Evolutionary conservation across 345 rosid genomes (phyloP), one percentile per base, ranked within the genome.

Genomic region (Aquilaria yunnanensis): DNA sequence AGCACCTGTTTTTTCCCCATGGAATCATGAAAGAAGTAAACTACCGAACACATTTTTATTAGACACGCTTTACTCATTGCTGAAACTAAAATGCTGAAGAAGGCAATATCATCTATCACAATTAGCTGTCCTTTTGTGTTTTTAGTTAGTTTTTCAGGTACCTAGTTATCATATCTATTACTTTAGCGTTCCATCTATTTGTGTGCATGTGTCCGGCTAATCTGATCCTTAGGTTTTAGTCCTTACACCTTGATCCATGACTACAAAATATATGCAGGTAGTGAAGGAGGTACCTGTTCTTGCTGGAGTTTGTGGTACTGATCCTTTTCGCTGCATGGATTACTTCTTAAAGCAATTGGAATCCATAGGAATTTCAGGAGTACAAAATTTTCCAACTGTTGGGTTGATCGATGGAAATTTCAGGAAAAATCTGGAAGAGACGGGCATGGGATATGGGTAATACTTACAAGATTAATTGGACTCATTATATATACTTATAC

Each of bases 381-480:
- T 93, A 67, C 97, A 93, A 81, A 93, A 93, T 66, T 93, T 93
- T 74, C 98, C 96, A 34, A 93, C 98, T 47, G 97, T 93, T 23
- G 97, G 98, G 67, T 92, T 93, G 33, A 87, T 89, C 70, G 98
- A 93, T 59, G 98, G 98, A 49, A 93, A 85, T 69, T 93, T 93
- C 60, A 83, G 98, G 64, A 86, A 84, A 70, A 90, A 87, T 86
- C 87, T 93, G 56, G 98, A 93, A 76, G 98, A 89, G 79, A 93
- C 98, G 0, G 97, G 98, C 68, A 93, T 93, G 98, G 96, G 98
- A 81, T 88, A 88, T 71, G 76, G 80, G 98, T 93, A 83, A 61
- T 77, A 62, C 66, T 77, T 55, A 62, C 60, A 56, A 48, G 13
- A 33, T 57, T 14, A 47, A 12, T 14, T 62, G 34, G 47, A 7